Percentiles rank a stretch among this genome's conserved stretches.
Conservation (phyloP, 108 stramenopile species). For the Cylindrotheca fusiformis region DNA sequence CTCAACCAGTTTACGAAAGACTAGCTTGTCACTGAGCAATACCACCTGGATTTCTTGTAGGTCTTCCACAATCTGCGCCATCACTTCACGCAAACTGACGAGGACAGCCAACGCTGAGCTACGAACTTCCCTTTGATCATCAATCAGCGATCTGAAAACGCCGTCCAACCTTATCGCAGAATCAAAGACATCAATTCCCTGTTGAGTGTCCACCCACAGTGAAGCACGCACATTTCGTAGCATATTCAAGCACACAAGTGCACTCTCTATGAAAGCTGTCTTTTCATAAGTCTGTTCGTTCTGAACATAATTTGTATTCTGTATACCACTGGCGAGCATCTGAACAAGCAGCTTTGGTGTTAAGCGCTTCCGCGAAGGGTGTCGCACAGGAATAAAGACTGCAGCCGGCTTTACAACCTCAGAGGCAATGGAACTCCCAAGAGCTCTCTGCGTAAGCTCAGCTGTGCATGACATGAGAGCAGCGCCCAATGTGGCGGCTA, state of each 20-base stretch:
- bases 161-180: background rate
- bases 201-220: background rate
- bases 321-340: background rate
- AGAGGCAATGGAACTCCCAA: too few relatives aligned
- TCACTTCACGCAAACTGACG: background rate
- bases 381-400: too few relatives aligned
- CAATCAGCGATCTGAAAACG: background rate
- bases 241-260: background rate
- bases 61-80: background rate
- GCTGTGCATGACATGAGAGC: conserved; percentile 10
- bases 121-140: background rate
- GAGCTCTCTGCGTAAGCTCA: background rate
- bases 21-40: too few relatives aligned
- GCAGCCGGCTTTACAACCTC: too few relatives aligned
- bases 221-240: background rate
- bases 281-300: background rate
- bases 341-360: background rate
- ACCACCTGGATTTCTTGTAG: too few relatives aligned
- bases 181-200: background rate
- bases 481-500: conserved; percentile 8
- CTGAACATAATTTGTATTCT: background rate
- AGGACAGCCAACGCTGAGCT: background rate
- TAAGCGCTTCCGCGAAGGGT: background rate
- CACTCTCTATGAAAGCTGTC: background rate
- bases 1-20: too few relatives aligned